phyloP scores from a whole-genome alignment of 139 green algal genomes.

The Ettlia oleoabundans region DNA sequence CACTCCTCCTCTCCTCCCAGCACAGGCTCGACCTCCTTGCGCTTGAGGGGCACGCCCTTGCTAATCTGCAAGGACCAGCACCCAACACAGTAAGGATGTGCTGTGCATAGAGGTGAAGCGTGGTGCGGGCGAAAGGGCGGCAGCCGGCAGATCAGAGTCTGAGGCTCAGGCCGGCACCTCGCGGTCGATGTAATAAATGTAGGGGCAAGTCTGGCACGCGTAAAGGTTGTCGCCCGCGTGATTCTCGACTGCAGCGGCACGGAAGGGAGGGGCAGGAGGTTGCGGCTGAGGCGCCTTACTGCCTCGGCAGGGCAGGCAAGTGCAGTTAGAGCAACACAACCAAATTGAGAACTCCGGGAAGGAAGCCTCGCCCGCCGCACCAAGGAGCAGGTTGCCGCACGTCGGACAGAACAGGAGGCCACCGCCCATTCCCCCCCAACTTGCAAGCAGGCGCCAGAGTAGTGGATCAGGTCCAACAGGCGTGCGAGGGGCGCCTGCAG shows the following conservation, averaged over 20 bases:
- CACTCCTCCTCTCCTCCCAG: constrained; percentile 88
- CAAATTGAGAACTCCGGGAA: background rate
- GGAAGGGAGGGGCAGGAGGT: background rate
- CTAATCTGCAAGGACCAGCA: constrained; percentile 57
- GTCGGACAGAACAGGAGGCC: constrained; percentile 82
- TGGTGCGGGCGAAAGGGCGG: too few relatives aligned
- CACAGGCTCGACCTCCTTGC: constrained; percentile 92
- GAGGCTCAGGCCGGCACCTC: constrained; percentile 59
- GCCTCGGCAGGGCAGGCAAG: background rate
- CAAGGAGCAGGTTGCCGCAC: constrained; percentile 88
- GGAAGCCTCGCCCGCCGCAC: constrained; percentile 42
- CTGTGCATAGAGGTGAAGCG: too few relatives aligned
- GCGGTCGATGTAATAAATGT: constrained; percentile 81
- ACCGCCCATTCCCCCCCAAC: background rate
- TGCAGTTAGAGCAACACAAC: background rate
- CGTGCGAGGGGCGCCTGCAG: background rate
- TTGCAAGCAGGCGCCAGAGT: background rate
- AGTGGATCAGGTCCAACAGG: background rate
- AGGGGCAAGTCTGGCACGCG: constrained; percentile 84
- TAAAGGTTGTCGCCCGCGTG: constrained; percentile 73
- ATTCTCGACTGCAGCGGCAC: constrained; percentile 63
- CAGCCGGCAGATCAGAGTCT: too few relatives aligned
- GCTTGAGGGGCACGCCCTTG: constrained; percentile 63
- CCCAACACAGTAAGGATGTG: too few relatives aligned
- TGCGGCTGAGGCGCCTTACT: background rate